Evolutionary conservation across 257 asterid species (phyloP).

Genomic region (Solanum medicagineum): DNA sequence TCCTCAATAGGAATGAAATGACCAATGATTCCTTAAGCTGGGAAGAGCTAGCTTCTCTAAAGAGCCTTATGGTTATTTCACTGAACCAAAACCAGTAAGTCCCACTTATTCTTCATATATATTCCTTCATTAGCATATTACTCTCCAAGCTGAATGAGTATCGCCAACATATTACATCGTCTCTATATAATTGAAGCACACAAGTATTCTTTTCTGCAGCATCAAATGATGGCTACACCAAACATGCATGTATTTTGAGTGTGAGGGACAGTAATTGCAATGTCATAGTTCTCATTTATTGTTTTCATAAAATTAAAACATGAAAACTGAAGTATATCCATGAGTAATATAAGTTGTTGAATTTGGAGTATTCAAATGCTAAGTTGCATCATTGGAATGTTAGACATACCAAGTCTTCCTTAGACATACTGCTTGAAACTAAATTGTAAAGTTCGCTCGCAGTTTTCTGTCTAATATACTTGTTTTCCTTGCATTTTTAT

Average conservation of each 20-base stretch:
- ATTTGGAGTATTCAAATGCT: not conserved
- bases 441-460: not conserved
- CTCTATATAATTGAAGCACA: not conserved
- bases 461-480: not conserved
- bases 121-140: not conserved
- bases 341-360: not conserved
- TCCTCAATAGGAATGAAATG: constrained; percentile 47
- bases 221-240: not conserved
- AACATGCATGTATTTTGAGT: not conserved
- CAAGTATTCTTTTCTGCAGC: not conserved
- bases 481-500: not conserved
- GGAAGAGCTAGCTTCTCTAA: constrained; percentile 63
- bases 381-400: not conserved
- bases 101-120: constrained; percentile 1
- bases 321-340: not conserved
- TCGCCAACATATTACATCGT: not conserved
- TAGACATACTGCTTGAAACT: not conserved
- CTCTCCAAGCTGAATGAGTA: not conserved
- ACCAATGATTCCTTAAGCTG: constrained; percentile 48
- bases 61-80: constrained; percentile 47
- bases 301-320: not conserved
- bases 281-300: not conserved
- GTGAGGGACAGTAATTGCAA: not conserved
- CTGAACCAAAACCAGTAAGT: constrained; percentile 56
- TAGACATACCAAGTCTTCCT: not conserved